Base-by-base conservation (phyloP, 2,329 filamentous ascomycete genomes). In the Thermomyces lanuginosus region DNA sequence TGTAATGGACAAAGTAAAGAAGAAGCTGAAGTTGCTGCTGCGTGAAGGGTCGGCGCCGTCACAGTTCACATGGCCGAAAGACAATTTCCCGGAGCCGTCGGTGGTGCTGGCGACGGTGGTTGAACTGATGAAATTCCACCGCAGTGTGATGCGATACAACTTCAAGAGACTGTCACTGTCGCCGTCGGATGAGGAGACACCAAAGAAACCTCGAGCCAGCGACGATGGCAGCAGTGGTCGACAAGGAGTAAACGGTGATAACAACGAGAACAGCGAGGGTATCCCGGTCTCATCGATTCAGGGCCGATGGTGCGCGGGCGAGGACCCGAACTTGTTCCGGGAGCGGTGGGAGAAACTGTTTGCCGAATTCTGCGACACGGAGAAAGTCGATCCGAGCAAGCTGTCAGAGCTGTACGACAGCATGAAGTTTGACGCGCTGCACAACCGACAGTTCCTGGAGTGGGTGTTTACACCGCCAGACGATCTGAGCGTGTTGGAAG, bases 1-100 rank as follows among this genome's bases (percentile, higher is more conserved):
- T 49, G 83, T 92, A 45, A 98, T 93, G 79, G 91, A 98, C 56
- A 93, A 92, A 55, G 89, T 98, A 30, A 98, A 98, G 66, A 98
- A 98, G 69, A 93, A 92, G 70, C 67, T 98, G 15, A 98, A 98
- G 58, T 76, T 81, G 1, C 64, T 98, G 11, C 56, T 98, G 31
- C 74, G 89, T 16, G 80, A 92, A 51, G 89, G 86, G n/a, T 79
- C 89, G 45, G 80, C 86, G 1, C 89, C 89, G 6, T 74, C 86
- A 10, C 83, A 98, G 45, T 98, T 98, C 48, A 82, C 89, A n/a
- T 98, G 89, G 89, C 89, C 89, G 2, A 70, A 72, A 38, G 72
- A 81, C 21, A 86, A 89, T 38, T 89, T 89, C 56, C 82, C 84
- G 2, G 89, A 98, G 48, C 89, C 89, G 2, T 91, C 83, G 14